These are phyloP conservation scores for Blastobotrys aristatus DNA, from an alignment of 1,139 yeast species.

Conservation along the genomic window DNA sequence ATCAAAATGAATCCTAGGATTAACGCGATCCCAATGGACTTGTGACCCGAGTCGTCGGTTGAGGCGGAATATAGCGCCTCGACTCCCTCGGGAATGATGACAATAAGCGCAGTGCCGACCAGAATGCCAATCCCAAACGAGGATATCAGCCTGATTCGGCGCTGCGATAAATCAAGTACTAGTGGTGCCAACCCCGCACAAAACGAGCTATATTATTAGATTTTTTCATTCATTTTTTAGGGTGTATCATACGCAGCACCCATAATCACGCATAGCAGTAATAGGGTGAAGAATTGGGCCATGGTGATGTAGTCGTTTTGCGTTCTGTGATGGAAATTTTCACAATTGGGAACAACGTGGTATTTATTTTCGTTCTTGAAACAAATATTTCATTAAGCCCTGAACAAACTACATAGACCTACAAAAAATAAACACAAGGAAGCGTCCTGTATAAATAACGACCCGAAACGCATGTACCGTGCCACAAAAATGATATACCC, in stretches of 20 bases:
- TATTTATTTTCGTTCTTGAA: too few species aligned
- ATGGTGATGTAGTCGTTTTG: constrained; percentile 12
- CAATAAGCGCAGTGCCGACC: constrained; percentile 57
- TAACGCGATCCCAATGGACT: constrained; percentile 37
- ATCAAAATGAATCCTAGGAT: constrained; percentile 49
- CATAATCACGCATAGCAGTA: constrained; percentile 29
- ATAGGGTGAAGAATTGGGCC: constrained; percentile 25
- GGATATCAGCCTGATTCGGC: constrained; percentile 37
- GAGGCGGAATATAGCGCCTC: constrained; percentile 40
- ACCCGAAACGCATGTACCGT: constrained; percentile 24
- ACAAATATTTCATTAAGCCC: too few species aligned
- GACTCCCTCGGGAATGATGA: constrained; percentile 68
- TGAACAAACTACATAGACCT: constrained; percentile 20
- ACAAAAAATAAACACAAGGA: constrained; percentile 31
- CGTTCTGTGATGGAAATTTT: neutral
- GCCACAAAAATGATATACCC: constrained; percentile 28
- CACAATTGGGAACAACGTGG: too few species aligned
- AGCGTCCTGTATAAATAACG: constrained; percentile 29
- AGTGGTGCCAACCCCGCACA: constrained; percentile 39
- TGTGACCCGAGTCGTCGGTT: constrained; percentile 13
- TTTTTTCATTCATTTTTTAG: constrained; percentile 15
- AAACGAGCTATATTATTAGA: too few species aligned
- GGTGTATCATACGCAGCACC: constrained; percentile 22
- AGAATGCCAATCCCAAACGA: constrained; percentile 58
- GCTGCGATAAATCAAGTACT: constrained; percentile 31